These are phyloP conservation scores for Carpinus fangiana DNA, from an alignment of 306 rosid species.

Conservation along the genomic window DNA sequence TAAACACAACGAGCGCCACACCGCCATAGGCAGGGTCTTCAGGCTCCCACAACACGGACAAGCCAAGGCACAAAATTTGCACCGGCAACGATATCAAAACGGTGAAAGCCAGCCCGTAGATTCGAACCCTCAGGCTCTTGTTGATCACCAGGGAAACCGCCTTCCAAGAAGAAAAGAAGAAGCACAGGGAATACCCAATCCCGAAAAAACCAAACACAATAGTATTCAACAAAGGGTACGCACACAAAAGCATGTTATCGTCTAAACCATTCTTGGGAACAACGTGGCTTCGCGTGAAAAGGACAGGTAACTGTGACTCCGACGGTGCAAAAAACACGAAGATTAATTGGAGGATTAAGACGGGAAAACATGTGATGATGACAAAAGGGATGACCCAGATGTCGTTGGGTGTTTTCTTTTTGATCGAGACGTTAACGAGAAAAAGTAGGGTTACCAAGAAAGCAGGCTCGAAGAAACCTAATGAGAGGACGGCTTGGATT, in stretches of 20 bases:
- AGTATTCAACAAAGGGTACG: constrained; percentile 54
- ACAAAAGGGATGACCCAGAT: constrained; percentile 39
- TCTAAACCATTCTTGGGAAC: background rate
- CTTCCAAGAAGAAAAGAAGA: constrained; percentile 61
- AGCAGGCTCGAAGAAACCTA: constrained; percentile 77
- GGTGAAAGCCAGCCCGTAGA: constrained; percentile 35
- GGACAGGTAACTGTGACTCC: constrained; percentile 15
- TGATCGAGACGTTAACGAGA: constrained; percentile 62
- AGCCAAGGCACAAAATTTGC: constrained; percentile 45
- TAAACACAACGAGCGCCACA: constrained; percentile 44
- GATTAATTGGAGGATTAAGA: constrained; percentile 28
- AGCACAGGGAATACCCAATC: constrained; percentile 38
- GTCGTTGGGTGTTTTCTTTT: constrained; percentile 35
- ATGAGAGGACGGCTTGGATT: constrained; percentile 43
- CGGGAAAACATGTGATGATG: constrained; percentile 41
- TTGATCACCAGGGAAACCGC: constrained; percentile 69
- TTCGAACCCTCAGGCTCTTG: constrained; percentile 54
- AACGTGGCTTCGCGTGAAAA: constrained; percentile 26
- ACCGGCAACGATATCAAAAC: constrained; percentile 49
- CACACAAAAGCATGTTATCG: constrained; percentile 37
- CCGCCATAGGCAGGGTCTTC: constrained; percentile 32
- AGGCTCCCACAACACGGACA: constrained; percentile 47
- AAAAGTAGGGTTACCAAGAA: constrained; percentile 65
- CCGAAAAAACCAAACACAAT: constrained; percentile 48
- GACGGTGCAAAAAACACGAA: constrained; percentile 37